These are phyloP conservation scores for Meira miltonrushii DNA, from an alignment of 1,284 basidiomycete species.

Conservation along the genomic window DNA sequence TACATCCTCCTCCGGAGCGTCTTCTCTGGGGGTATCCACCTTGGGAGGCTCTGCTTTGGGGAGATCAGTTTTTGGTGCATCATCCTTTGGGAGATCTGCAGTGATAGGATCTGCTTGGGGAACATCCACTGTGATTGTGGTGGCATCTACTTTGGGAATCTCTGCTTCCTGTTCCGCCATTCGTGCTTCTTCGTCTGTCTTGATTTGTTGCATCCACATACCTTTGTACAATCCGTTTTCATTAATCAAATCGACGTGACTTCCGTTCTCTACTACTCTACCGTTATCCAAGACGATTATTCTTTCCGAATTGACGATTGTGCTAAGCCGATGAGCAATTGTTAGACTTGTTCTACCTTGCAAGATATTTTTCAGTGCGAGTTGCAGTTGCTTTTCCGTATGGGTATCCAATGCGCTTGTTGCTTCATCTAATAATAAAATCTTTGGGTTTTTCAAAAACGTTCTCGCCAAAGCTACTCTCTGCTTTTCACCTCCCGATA, in stretches of 20 bases:
- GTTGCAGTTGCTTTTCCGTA: constrained; percentile 46
- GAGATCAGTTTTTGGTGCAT: too few species aligned
- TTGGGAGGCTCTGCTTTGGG: too few species aligned
- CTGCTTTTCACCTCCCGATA: constrained; percentile 67
- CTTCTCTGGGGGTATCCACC: too few species aligned
- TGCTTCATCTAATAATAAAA: constrained; percentile 76
- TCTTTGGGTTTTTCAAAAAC: constrained; percentile 76
- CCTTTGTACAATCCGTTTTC: constrained; percentile 33
- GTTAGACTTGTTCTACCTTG: constrained; percentile 48
- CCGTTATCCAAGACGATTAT: constrained; percentile 34
- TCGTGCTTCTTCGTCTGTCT: constrained; percentile 39
- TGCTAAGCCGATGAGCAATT: constrained; percentile 50
- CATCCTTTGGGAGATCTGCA: too few species aligned
- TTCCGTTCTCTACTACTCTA: constrained; percentile 37
- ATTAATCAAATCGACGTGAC: constrained; percentile 44
- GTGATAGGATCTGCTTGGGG: too few species aligned
- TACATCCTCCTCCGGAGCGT: too few species aligned
- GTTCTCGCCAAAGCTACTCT: constrained; percentile 80
- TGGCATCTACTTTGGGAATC: background rate
- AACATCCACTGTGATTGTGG: too few species aligned
- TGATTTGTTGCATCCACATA: constrained; percentile 51
- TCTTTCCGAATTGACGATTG: constrained; percentile 49
- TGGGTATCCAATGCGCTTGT: constrained; percentile 58
- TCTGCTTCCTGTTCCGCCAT: background rate
- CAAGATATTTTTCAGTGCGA: constrained; percentile 45